These are phyloP conservation scores for Hemileccinum hortonii DNA, from an alignment of 1,284 basidiomycete species.

Conservation along the genomic window DNA sequence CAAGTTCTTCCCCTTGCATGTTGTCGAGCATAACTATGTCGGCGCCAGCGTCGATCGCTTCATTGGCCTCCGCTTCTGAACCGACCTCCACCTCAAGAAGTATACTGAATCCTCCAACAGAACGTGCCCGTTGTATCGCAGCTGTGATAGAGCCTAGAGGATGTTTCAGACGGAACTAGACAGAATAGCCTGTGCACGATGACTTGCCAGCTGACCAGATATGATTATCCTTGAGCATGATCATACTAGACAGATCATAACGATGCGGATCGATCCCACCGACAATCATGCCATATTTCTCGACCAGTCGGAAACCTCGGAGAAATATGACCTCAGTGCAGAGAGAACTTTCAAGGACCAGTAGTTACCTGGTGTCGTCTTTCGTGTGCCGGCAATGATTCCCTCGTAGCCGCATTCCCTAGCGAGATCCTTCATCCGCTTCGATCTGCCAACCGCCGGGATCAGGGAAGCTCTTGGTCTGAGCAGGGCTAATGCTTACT, in stretches of 20 bases:
- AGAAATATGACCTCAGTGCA: slow-evolving; percentile 4
- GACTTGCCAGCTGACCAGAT: slow-evolving; percentile 90
- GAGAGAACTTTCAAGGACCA: slow-evolving; percentile 1
- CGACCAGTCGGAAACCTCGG: slow-evolving; percentile 88
- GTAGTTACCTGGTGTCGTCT: slow-evolving; percentile 86
- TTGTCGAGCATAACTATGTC: slow-evolving; percentile 99
- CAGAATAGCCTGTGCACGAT: background rate
- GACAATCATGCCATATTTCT: slow-evolving; percentile 99
- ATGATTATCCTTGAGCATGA: slow-evolving; percentile 99
- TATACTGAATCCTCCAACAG: slow-evolving; percentile 90
- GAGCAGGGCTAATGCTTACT: slow-evolving; percentile 48
- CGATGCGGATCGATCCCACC: slow-evolving; percentile 96
- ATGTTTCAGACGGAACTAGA: slow-evolving; percentile 1
- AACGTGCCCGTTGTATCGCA: slow-evolving; percentile 82
- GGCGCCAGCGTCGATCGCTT: slow-evolving; percentile 94
- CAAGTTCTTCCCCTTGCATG: slow-evolving; percentile 76
- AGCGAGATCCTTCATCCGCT: slow-evolving; percentile 80
- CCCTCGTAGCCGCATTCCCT: slow-evolving; percentile 80
- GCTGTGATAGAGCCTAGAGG: slow-evolving; percentile 80
- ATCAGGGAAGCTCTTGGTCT: slow-evolving; percentile 2
- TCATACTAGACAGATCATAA: slow-evolving; percentile 98
- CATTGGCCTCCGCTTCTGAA: slow-evolving; percentile 86
- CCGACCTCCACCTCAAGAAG: slow-evolving; percentile 95
- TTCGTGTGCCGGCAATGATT: slow-evolving; percentile 92
- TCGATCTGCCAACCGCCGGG: slow-evolving; percentile 56